phyloP scores from a whole-genome alignment of 2,329 filamentous ascomycete species.

The Colletotrichum magnum region DNA sequence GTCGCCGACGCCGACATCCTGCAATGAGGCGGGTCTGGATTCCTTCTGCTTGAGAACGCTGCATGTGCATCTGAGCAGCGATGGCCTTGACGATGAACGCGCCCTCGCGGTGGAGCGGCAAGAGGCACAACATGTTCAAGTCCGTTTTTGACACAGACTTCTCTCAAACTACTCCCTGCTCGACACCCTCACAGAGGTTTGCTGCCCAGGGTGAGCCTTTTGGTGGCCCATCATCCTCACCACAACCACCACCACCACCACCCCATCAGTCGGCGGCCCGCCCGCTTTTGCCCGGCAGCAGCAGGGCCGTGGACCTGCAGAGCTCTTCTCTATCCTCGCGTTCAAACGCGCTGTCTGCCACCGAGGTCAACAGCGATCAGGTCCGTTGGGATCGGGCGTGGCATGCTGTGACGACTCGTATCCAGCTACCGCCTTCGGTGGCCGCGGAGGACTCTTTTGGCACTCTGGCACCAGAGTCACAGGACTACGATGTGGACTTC shows the following conservation, averaged over 20 bases:
- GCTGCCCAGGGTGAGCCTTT: conserved; percentile 61
- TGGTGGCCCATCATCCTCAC: conserved; percentile 53
- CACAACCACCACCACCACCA: conserved; percentile 38
- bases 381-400: conserved; percentile 73
- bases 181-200: conserved; percentile 55
- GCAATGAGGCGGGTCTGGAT: conserved; percentile 30
- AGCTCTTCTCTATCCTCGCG: conserved; percentile 41
- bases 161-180: conserved; percentile 63
- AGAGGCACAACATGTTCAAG: conserved; percentile 64
- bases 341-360: conserved; percentile 28
- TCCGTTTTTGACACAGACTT: conserved; percentile 70
- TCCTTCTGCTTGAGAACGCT: conserved; percentile 33
- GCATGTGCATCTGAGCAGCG: conserved; percentile 11
- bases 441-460: conserved; percentile 69
- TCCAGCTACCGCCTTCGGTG: conserved; percentile 70
- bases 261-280: conserved; percentile 40
- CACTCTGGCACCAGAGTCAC: conserved; percentile 59
- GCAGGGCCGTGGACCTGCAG: conserved; percentile 30
- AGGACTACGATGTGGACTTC: conserved; percentile 61
- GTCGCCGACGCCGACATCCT: conserved; percentile 6
- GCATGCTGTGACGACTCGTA: conserved; percentile 71
- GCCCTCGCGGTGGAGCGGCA: conserved; percentile 36
- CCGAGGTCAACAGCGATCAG: conserved; percentile 61
- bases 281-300: conserved; percentile 17
- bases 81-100: conserved; percentile 33